A percentile compares a stretch with the other conserved stretches of the same genome.
Conservation (phyloP, 1,284 basidiomycete genomes). For the Pseudozyma hubeiensis region DNA sequence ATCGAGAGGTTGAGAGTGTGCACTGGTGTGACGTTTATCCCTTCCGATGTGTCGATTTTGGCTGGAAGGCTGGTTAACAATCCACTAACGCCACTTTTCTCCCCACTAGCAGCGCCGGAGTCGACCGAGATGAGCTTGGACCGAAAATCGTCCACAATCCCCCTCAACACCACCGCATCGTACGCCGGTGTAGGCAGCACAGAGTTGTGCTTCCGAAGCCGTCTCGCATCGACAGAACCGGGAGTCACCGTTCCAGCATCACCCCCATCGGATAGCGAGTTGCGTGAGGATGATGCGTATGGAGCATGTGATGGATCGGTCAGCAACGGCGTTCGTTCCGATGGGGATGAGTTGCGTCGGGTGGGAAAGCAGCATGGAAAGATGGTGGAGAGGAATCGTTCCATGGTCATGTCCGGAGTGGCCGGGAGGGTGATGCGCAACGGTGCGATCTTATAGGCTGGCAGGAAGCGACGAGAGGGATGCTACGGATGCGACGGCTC, state of each 20-base stretch:
- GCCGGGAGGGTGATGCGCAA: too few relatives aligned
- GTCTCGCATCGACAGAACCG: constrained; percentile 9
- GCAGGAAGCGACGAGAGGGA: too few relatives aligned
- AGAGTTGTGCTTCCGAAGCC: constrained; percentile 19
- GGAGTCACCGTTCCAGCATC: constrained; percentile 4
- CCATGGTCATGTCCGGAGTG: constrained; percentile 14
- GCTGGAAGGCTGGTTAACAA: not conserved
- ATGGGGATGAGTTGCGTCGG: constrained; percentile 2
- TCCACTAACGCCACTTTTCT: not conserved
- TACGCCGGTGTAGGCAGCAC: constrained; percentile 34
- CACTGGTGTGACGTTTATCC: constrained; percentile 19
- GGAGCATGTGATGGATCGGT: constrained; percentile 7
- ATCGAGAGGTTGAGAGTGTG: constrained; percentile 16
- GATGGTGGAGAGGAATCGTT: constrained; percentile 24
- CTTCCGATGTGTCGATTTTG: not conserved
- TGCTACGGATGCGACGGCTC: too few relatives aligned
- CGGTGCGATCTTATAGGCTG: too few relatives aligned
- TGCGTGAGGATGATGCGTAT: constrained; percentile 3
- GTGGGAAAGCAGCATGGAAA: constrained; percentile 37
- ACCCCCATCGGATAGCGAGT: not conserved
- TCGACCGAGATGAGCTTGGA: constrained; percentile 25
- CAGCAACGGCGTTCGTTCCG: constrained; percentile 24
- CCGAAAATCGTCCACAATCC: constrained; percentile 28
- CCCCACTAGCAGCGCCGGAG: not conserved
- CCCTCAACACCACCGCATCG: constrained; percentile 19